phyloP scores from a whole-genome alignment of 495 filamentous ascomycete species.

The Elaphomyces granulatus region DNA sequence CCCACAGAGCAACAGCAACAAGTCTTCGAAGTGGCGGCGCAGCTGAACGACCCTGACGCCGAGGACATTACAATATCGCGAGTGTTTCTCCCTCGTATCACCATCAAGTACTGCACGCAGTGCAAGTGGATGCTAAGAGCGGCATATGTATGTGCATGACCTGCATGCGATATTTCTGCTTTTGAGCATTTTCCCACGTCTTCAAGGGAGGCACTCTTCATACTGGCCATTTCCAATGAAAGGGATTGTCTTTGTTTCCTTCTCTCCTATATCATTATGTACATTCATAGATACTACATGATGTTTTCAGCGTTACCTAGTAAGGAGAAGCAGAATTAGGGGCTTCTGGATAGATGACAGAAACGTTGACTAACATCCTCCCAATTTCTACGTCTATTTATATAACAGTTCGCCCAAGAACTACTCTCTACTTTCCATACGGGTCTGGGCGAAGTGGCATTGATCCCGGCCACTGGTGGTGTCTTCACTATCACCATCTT shows the following conservation, averaged over 20 bases:
- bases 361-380: not conserved
- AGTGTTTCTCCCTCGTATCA: slow-evolving; percentile 44
- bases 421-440: slow-evolving; percentile 91
- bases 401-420: slow-evolving; percentile 74
- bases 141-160: slow-evolving; percentile 55
- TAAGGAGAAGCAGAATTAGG: no score
- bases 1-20: slow-evolving; percentile 1
- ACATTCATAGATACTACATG: no score
- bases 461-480: slow-evolving; percentile 75
- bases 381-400: no score
- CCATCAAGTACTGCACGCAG: slow-evolving; percentile 68
- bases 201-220: no score
- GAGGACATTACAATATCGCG: slow-evolving; percentile 9
- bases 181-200: no score
- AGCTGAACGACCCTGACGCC: not conserved
- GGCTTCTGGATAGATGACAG: no score
- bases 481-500: slow-evolving; percentile 60
- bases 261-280: not conserved
- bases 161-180: slow-evolving; percentile 7
- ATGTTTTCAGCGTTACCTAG: no score
- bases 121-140: slow-evolving; percentile 88
- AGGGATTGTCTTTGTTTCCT: not conserved
- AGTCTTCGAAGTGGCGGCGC: not conserved
- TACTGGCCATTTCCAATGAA: no score
- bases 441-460: slow-evolving; percentile 76